Evolutionary conservation across 768 basidiomycete genomes (phyloP), one percentile per base, ranked within the genome.

Genomic region (Mycena galopus): DNA sequence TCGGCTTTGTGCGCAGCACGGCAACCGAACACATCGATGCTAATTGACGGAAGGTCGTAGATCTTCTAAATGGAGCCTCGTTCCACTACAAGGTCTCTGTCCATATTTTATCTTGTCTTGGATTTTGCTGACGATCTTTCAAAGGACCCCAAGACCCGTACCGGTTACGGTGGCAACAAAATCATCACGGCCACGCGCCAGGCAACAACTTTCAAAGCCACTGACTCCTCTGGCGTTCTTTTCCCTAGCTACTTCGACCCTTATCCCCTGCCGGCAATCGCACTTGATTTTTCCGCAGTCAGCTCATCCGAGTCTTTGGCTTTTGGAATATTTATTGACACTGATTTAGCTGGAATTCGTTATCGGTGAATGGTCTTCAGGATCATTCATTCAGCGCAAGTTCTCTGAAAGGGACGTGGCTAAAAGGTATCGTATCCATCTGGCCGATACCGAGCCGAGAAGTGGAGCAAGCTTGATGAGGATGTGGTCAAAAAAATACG

Each of bases 41-140:
- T 6, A 73, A 73, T 29, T 64, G 47, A 21, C 4, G 10, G 8
- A 55, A 50, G 35, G 53, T 35, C 0, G 66, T 17, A 16, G 4
- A 63, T 4, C 65, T 72, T 16, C 7, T 47, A 3, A 9, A 37
- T 6, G 14, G 51, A 9, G 37, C 30, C 3, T 19, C 61, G 1
- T 68, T 64, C 35, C 72, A 73, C 30, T 73, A 68, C 29, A 67
- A 65, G 44, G 72, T n/a, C n/a, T n/a, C n/a, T n/a, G n/a, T n/a
- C n/a, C n/a, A n/a, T 73, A 42, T 29, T 44, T 65, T 42, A 3
- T 12, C 12, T 27, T 19, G n/a, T 4, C 51, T 51, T 37, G 2
- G 2, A n/a, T 44, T 4, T 58, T 1, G 12, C 35, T 58, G 23
- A 64, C 51, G 19, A 10, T 1, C 53, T 9, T n/a, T n/a, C n/a